Conservation (phyloP, 108 stramenopile genomes). For the Skeletonema marinoi region DNA sequence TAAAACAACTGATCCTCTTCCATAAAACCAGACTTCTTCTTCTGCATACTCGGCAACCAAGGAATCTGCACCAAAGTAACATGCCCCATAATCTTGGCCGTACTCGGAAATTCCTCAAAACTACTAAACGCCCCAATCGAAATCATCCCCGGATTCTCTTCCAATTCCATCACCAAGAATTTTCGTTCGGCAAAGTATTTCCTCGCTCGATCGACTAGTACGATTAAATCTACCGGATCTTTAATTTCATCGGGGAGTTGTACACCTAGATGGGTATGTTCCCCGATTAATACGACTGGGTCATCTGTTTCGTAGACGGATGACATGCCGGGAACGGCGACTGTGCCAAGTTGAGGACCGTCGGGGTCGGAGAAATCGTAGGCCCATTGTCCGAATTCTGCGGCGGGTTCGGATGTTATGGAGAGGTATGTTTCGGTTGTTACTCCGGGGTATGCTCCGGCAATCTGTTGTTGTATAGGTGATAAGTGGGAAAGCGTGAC, state of each 20-base stretch:
- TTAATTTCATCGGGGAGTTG: slow-evolving; percentile 57
- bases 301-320: slow-evolving; percentile 70
- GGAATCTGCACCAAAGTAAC: slow-evolving; percentile 83
- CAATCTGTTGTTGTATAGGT: slow-evolving; percentile 54
- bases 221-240: slow-evolving; percentile 81
- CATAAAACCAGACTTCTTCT: slow-evolving; percentile 83
- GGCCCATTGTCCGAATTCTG: slow-evolving; percentile 80
- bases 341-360: slow-evolving; percentile 89
- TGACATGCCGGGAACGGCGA: slow-evolving; percentile 73
- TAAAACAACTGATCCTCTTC: slow-evolving; percentile 79
- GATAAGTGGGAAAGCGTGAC: neutral
- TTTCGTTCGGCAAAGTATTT: slow-evolving; percentile 73
- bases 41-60: slow-evolving; percentile 87
- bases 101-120: slow-evolving; percentile 60
- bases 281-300: slow-evolving; percentile 85
- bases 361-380: slow-evolving; percentile 90
- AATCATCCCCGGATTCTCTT: slow-evolving; percentile 42
- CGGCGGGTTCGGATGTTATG: slow-evolving; percentile 65
- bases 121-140: slow-evolving; percentile 67
- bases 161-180: slow-evolving; percentile 71
- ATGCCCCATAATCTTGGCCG: slow-evolving; percentile 73
- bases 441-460: slow-evolving; percentile 86
- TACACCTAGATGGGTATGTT: slow-evolving; percentile 67
- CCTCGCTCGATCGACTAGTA: slow-evolving; percentile 71
- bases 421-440: slow-evolving; percentile 65